These are phyloP conservation scores for Staphylotrichum tortipilum DNA, from an alignment of 495 filamentous ascomycete genomes.

Conservation along the genomic window DNA sequence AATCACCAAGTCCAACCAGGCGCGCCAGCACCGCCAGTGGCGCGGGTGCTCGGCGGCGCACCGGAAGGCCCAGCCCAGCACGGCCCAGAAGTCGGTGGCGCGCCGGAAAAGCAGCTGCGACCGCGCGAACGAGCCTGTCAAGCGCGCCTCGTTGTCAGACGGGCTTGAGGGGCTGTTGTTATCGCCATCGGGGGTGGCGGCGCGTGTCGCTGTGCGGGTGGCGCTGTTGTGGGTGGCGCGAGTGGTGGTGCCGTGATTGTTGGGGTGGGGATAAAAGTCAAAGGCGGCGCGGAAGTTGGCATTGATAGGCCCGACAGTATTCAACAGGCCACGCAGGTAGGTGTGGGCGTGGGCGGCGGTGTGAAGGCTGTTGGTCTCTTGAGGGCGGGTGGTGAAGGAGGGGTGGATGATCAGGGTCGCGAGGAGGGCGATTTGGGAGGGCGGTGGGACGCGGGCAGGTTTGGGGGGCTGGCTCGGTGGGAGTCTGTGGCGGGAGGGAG, in stretches of 20 bases:
- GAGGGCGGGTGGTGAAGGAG: conserved; percentile 44
- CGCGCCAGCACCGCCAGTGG: conserved; percentile 75
- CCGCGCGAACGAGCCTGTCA: conserved; percentile 48
- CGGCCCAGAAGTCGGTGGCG: conserved; percentile 80
- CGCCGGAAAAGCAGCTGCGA: conserved; percentile 60
- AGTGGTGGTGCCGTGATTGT: conserved; percentile 22
- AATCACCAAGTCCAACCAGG: conserved; percentile 75
- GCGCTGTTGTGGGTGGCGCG: not conserved
- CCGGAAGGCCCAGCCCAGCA: conserved; percentile 88
- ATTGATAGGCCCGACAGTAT: conserved; percentile 34
- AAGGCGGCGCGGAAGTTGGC: conserved; percentile 32
- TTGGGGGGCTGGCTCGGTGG: conserved; percentile 24
- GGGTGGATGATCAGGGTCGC: conserved; percentile 65
- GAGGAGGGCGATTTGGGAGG: conserved; percentile 57
- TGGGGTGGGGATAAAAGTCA: conserved; percentile 23
- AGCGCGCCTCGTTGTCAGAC: conserved; percentile 8
- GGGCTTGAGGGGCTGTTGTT: not conserved
- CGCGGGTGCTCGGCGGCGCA: conserved; percentile 63
- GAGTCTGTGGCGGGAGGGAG: conserved; percentile 2
- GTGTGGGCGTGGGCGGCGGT: conserved; percentile 30
- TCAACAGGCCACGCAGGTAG: conserved; percentile 35
- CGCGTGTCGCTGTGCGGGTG: conserved; percentile 12
- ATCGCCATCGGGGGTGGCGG: conserved; percentile 14
- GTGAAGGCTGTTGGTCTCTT: conserved; percentile 26
- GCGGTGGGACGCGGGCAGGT: conserved; percentile 37